Percentiles rank a stretch among this genome's conserved stretches.
These are phyloP conservation scores for Corylus americana DNA, from an alignment of 306 rosid species.

Conservation along the genomic window DNA sequence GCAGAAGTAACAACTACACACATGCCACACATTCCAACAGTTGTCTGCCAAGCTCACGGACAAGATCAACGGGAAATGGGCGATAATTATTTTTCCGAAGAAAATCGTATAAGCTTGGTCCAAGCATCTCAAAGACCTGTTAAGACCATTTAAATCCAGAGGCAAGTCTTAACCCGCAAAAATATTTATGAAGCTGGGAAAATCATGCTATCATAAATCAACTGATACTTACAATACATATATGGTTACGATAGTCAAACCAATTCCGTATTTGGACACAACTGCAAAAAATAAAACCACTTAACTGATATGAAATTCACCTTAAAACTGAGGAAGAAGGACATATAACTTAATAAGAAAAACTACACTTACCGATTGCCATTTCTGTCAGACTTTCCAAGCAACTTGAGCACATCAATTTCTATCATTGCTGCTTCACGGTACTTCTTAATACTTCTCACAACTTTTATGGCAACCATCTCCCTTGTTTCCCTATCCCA, in stretches of 20 bases:
- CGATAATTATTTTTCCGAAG: constrained; percentile 88
- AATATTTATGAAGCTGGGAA: constrained; percentile 31
- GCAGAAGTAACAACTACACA: constrained; percentile 47
- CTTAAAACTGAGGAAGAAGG: constrained; percentile 30
- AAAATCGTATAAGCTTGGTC: constrained; percentile 91
- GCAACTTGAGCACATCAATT: constrained; percentile 67
- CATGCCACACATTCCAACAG: constrained; percentile 94
- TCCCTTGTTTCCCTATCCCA: constrained; percentile 68
- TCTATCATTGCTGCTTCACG: constrained; percentile 85
- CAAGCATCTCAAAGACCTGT: constrained; percentile 96
- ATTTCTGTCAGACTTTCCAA: constrained; percentile 58
- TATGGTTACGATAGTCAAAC: constrained; percentile 92
- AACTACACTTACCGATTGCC: constrained; percentile 59
- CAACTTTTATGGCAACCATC: constrained; percentile 66
- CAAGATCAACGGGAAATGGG: constrained; percentile 89
- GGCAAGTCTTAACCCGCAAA: constrained; percentile 25
- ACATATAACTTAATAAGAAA: constrained; percentile 5
- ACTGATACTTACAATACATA: constrained; percentile 84
- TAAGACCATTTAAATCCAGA: constrained; percentile 64
- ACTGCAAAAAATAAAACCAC: constrained; percentile 78
- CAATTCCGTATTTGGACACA: constrained; percentile 95
- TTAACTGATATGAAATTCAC: constrained; percentile 53
- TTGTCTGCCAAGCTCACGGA: constrained; percentile 91
- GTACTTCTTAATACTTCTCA: constrained; percentile 65
- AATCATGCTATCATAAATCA: constrained; percentile 35